Conservation (phyloP, 23 red algal species). For the Cyanidium caldarium region DNA sequence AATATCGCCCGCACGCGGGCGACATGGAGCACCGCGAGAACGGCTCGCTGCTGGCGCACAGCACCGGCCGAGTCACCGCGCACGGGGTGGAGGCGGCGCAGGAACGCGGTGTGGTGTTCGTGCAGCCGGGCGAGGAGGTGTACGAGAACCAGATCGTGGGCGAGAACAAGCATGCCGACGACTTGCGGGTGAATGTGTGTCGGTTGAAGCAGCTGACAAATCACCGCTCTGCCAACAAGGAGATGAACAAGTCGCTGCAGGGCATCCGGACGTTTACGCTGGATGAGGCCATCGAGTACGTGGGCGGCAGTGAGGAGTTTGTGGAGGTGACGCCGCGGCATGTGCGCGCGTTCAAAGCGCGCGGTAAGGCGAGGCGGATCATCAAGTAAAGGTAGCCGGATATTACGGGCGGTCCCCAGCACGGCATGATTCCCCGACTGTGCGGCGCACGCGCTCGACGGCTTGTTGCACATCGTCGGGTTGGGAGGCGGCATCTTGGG, state of each 20-base stretch:
- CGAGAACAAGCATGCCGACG: slow-evolving; percentile 42
- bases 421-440: no score
- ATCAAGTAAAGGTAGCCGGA: no score
- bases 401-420: no score
- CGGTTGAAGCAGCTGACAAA: slow-evolving; percentile 71
- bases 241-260: slow-evolving; percentile 38
- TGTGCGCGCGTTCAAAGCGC: slow-evolving; percentile 18
- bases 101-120: slow-evolving; percentile 46
- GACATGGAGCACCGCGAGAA: slow-evolving; percentile 48
- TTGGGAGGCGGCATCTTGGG: no score
- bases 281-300: slow-evolving; percentile 77
- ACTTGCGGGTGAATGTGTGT: slow-evolving; percentile 60
- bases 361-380: neutral
- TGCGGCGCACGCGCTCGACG: no score
- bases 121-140: slow-evolving; percentile 40
- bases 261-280: slow-evolving; percentile 52
- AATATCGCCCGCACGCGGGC: slow-evolving; percentile 53
- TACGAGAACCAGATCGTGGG: slow-evolving; percentile 85
- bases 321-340: slow-evolving; percentile 60
- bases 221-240: slow-evolving; percentile 43
- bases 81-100: slow-evolving; percentile 67
- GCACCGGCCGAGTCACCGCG: slow-evolving; percentile 55
- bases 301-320: slow-evolving; percentile 46
- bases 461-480: no score
- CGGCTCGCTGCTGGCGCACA: slow-evolving; percentile 45